Base-by-base conservation (phyloP, 495 filamentous ascomycete genomes). In the Penicillium canariense region DNA sequence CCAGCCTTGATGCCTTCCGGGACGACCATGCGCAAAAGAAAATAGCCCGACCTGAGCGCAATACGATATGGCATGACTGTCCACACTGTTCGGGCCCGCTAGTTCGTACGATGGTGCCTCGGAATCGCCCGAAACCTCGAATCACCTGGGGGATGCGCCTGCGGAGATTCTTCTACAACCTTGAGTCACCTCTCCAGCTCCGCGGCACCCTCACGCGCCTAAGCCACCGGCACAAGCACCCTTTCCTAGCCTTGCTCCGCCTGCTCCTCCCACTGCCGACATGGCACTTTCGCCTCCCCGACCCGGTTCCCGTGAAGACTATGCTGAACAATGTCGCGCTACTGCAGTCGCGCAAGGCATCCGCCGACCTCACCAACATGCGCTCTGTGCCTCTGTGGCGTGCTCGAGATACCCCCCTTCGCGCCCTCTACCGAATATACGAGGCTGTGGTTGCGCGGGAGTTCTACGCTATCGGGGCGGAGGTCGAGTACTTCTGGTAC, bases 391-490 rank as follows among this genome's bases (percentile, higher is more conserved):
- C 72, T 0, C 50, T 76, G 34, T 75, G 67, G 63, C 56, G 63
- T 17, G 52, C 56, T 51, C 60, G 70, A 5, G 71, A 76, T 36
- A 77, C 73, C 0, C 69, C 68, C 1, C 52, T 74, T 4, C 65
- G 73, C 12, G 69, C 66, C 2, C 32, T 75, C 8, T 77, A 76
- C 54, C 70, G 73, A 2, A 52, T 76, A 9, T 76, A 76, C 22
- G 73, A 76, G 36, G 45, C 59, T 5, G 52, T 67, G 11, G 52
- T 65, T 4, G 61, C 72, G 8, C 55, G 63, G 11, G 45, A 53
- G 1, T 67, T 66, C 31, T 52, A 27, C 15, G 39, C 60, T 10
- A 60, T 72, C 25, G 67, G 68, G 5, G 58, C 44, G 14, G 71
- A 77, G 45, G 61, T 57, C 5, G 71, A 75, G 44, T 76, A 76